Percentiles rank a stretch among this genome's conserved stretches.
phyloP scores from a whole-genome alignment of 2,329 filamentous ascomycete species.

The Teratosphaeria epicoccoides region DNA sequence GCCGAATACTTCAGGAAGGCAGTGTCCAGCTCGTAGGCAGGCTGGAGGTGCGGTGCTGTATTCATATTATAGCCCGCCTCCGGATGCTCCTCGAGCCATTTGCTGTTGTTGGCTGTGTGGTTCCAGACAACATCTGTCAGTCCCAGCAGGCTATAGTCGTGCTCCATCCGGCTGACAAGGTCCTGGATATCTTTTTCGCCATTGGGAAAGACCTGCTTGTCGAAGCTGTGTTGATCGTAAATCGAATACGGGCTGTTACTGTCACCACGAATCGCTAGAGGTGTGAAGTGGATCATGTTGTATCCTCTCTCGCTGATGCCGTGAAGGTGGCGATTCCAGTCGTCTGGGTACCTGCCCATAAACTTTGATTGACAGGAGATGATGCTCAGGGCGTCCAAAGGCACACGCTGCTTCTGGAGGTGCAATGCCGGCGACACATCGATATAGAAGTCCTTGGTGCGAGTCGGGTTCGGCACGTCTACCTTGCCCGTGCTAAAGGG shows the following conservation, averaged over 20 bases:
- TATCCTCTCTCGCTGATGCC: slow-evolving; percentile 88
- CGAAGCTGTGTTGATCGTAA: slow-evolving; percentile 83
- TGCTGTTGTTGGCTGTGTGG: slow-evolving; percentile 90
- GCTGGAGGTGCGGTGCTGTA: slow-evolving; percentile 65
- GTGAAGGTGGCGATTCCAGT: slow-evolving; percentile 81
- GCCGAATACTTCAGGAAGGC: slow-evolving; percentile 57
- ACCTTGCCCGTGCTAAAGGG: slow-evolving; percentile 53
- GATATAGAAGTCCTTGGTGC: slow-evolving; percentile 76
- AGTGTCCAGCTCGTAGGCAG: slow-evolving; percentile 64
- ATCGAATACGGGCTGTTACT: slow-evolving; percentile 98
- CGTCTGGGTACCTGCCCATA: slow-evolving; percentile 81
- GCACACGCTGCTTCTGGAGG: slow-evolving; percentile 62
- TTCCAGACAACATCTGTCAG: slow-evolving; percentile 97
- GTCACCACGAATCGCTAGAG: slow-evolving; percentile 72
- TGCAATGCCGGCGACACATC: slow-evolving; percentile 77
- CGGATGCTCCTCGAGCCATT: slow-evolving; percentile 88
- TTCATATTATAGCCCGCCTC: slow-evolving; percentile 91
- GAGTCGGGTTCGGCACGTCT: slow-evolving; percentile 37
- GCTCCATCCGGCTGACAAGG: slow-evolving; percentile 71
- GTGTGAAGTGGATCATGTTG: slow-evolving; percentile 99
- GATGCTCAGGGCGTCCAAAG: slow-evolving; percentile 76
- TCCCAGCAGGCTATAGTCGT: slow-evolving; percentile 72
- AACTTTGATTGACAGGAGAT: slow-evolving; percentile 97
- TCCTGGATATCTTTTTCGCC: slow-evolving; percentile 72
- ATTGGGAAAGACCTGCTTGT: slow-evolving; percentile 67